Percentiles rank a stretch among this genome's conserved stretches.
Evolutionary conservation across 1,139 yeast genomes (phyloP).

Genomic region (Diutina siamensis): DNA sequence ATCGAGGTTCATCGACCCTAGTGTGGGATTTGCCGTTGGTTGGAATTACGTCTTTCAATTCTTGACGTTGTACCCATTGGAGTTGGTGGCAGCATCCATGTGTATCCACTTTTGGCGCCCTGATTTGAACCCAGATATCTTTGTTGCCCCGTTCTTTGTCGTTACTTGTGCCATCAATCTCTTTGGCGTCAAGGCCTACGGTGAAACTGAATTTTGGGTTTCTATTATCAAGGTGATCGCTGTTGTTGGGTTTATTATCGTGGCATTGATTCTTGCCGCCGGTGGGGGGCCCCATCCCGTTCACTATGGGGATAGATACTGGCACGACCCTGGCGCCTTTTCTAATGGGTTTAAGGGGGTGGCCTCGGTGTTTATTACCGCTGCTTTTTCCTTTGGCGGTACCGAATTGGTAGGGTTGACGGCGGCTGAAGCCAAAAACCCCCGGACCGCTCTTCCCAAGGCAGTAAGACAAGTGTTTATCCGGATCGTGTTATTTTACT

Average conservation of each 20-base stretch:
- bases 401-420: conserved; percentile 55
- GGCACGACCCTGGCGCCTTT: conserved; percentile 24
- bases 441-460: conserved; percentile 48
- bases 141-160: conserved; percentile 32
- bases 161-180: conserved; percentile 26
- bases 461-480: conserved; percentile 67
- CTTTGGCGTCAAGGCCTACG: conserved; percentile 46
- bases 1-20: conserved; percentile 47
- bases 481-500: conserved; percentile 57
- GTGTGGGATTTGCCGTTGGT: conserved; percentile 52
- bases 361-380: conserved; percentile 39
- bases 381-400: conserved; percentile 60
- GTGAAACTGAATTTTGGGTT: conserved; percentile 60
- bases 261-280: conserved; percentile 28
- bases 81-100: conserved; percentile 47
- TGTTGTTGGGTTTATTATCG: conserved; percentile 30
- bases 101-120: conserved; percentile 37
- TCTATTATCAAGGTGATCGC: conserved; percentile 46
- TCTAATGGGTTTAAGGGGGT: conserved; percentile 34
- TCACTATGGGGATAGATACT: conserved; percentile 12
- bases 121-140: conserved; percentile 27
- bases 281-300: conserved; percentile 28
- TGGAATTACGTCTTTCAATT: conserved; percentile 58
- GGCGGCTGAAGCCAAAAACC: conserved; percentile 54
- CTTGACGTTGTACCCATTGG: conserved; percentile 51